These are phyloP conservation scores for Actinomucor elegans DNA, from an alignment of 371 early-diverging fungal genomes.

Conservation along the genomic window DNA sequence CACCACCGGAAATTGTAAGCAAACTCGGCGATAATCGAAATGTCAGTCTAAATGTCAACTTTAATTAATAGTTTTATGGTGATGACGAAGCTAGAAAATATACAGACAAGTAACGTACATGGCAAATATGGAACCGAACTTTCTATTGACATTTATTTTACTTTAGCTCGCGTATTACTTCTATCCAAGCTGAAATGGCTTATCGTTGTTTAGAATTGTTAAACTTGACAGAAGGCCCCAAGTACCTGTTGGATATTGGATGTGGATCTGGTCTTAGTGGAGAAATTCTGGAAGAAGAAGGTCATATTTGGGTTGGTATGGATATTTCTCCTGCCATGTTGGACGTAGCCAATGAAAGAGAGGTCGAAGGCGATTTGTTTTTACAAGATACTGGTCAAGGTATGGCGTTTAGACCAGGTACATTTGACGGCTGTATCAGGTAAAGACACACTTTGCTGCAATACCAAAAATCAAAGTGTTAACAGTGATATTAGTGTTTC, in stretches of 20 bases:
- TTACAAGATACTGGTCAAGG: constrained; percentile 97
- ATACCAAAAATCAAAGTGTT: not conserved
- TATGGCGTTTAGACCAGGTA: constrained; percentile 92
- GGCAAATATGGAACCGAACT: too few relatives aligned
- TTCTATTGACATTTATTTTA: not conserved
- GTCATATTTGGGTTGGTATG: constrained; percentile 95
- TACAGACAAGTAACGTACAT: constrained; percentile 77
- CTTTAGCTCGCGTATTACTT: constrained; percentile 82
- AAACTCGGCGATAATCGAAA: too few relatives aligned
- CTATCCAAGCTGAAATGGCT: constrained; percentile 95
- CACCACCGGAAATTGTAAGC: constrained; percentile 94
- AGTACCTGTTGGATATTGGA: constrained; percentile 55
- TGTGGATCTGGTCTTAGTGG: constrained; percentile 79
- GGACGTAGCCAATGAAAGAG: constrained; percentile 76
- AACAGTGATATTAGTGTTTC: constrained; percentile 70
- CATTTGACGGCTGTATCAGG: constrained; percentile 97
- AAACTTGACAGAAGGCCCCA: constrained; percentile 76
- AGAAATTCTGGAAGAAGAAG: constrained; percentile 92
- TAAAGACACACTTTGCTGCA: constrained; percentile 15
- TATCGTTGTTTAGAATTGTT: constrained; percentile 90
- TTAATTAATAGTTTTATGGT: constrained; percentile 71
- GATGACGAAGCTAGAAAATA: constrained; percentile 94
- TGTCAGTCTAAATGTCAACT: too few relatives aligned
- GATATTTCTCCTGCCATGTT: constrained; percentile 97
- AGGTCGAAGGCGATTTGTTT: constrained; percentile 91